These are phyloP conservation scores for Aureobasidium uvarum DNA, from an alignment of 2,329 filamentous ascomycete species.

Conservation along the genomic window DNA sequence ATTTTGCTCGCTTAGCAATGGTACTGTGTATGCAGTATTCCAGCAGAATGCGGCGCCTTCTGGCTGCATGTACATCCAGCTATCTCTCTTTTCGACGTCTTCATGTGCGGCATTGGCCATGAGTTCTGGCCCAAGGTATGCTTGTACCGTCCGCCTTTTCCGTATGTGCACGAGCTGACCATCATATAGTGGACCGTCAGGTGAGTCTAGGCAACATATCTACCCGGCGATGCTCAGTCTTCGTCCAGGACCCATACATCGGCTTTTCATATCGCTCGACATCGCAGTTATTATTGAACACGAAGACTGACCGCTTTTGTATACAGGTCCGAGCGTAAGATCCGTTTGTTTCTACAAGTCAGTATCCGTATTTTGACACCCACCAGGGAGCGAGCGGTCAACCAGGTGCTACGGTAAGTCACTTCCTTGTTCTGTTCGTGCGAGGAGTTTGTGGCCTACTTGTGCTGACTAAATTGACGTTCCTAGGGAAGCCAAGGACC, in stretches of 20 bases:
- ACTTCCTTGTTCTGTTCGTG: background rate
- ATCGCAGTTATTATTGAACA: background rate
- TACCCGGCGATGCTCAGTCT: background rate
- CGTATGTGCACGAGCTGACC: background rate
- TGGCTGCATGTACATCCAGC: slow-evolving; percentile 33
- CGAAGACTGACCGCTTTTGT: background rate
- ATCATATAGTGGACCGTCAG: background rate
- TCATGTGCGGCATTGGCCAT: slow-evolving; percentile 8
- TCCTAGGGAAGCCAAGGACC: background rate
- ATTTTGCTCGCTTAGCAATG: slow-evolving; percentile 36
- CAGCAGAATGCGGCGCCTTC: slow-evolving; percentile 31
- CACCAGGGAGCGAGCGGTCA: slow-evolving; percentile 23
- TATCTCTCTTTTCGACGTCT: slow-evolving; percentile 28
- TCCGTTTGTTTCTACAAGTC: background rate
- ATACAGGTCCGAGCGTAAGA: background rate
- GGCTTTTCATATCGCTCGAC: background rate
- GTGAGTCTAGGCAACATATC: background rate
- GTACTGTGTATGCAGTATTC: slow-evolving; percentile 36
- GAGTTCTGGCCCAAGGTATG: slow-evolving; percentile 18
- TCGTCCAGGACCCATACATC: background rate
- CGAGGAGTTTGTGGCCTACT: too few relatives aligned
- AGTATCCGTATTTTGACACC: background rate
- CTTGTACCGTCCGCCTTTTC: background rate
- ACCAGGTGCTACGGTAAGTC: slow-evolving; percentile 29
- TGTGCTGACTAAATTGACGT: background rate